Conservation (phyloP, 208 protist genomes). For the Tetramitus jugosus region DNA sequence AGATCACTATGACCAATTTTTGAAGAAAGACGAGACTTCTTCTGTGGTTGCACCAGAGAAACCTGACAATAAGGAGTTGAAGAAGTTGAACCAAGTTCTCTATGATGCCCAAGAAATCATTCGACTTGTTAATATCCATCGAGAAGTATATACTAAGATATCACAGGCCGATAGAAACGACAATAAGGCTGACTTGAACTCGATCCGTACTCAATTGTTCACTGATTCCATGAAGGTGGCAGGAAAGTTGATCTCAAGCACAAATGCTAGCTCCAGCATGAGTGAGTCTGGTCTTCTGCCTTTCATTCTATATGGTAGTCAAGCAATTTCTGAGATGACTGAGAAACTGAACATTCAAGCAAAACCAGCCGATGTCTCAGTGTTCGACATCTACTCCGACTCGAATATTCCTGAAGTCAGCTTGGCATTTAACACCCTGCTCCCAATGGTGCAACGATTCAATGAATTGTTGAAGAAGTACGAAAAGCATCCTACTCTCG, state of each 20-base stretch:
- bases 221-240: background rate
- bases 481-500: background rate
- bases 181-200: too few species aligned
- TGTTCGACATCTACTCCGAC: constrained; percentile 12
- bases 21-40: background rate
- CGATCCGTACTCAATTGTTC: background rate
- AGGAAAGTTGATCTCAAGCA: background rate
- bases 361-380: too few species aligned
- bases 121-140: background rate
- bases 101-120: too few species aligned
- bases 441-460: background rate
- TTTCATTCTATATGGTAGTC: background rate
- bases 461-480: constrained; percentile 3
- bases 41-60: background rate
- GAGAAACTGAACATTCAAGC: background rate
- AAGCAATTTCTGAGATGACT: background rate
- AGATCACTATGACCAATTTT: constrained; percentile 60
- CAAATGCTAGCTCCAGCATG: background rate
- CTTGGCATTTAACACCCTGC: background rate
- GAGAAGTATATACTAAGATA: too few species aligned
- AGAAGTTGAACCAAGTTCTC: background rate
- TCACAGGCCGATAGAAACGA: too few species aligned
- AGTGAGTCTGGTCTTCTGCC: too few species aligned
- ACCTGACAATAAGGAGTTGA: background rate
- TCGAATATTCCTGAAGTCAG: constrained; percentile 26